These are phyloP conservation scores for Antrodiella citrinella DNA, from an alignment of 768 basidiomycete genomes.

Conservation along the genomic window DNA sequence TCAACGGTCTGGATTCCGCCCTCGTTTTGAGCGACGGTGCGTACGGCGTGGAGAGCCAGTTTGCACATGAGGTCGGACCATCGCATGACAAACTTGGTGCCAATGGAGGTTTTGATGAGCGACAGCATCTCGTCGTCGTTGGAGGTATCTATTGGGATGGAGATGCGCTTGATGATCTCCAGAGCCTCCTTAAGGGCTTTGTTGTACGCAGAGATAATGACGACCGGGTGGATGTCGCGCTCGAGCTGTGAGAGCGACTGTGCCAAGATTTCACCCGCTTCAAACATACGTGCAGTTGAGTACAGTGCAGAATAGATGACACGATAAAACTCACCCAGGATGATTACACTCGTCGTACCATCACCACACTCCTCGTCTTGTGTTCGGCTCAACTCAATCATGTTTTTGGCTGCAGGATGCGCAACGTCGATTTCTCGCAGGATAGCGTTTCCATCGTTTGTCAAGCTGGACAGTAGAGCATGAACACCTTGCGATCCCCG, in stretches of 20 bases:
- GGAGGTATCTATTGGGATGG: slow-evolving; percentile 79
- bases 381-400: slow-evolving; percentile 97
- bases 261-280: slow-evolving; percentile 94
- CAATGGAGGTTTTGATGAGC: slow-evolving; percentile 97
- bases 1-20: slow-evolving; percentile 83
- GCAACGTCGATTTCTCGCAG: slow-evolving; percentile 98
- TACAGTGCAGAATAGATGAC: too few species aligned
- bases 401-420: slow-evolving; percentile 98
- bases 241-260: slow-evolving; percentile 90
- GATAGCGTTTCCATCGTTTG: slow-evolving; percentile 99
- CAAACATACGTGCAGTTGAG: not conserved
- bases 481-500: not conserved
- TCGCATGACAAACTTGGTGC: slow-evolving; percentile 93
- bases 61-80: slow-evolving; percentile 98
- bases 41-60: slow-evolving; percentile 88
- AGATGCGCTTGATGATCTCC: slow-evolving; percentile 80
- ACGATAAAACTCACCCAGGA: slow-evolving; percentile 75
- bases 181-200: slow-evolving; percentile 91
- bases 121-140: slow-evolving; percentile 90
- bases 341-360: slow-evolving; percentile 97
- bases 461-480: slow-evolving; percentile 46
- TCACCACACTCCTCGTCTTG: slow-evolving; percentile 99
- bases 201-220: slow-evolving; percentile 98
- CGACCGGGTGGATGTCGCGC: slow-evolving; percentile 96
- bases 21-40: slow-evolving; percentile 75